Percentiles rank a stretch among this genome's conserved stretches.
Conservation (phyloP, 306 rosid genomes). For the Trifolium fragiferum region DNA sequence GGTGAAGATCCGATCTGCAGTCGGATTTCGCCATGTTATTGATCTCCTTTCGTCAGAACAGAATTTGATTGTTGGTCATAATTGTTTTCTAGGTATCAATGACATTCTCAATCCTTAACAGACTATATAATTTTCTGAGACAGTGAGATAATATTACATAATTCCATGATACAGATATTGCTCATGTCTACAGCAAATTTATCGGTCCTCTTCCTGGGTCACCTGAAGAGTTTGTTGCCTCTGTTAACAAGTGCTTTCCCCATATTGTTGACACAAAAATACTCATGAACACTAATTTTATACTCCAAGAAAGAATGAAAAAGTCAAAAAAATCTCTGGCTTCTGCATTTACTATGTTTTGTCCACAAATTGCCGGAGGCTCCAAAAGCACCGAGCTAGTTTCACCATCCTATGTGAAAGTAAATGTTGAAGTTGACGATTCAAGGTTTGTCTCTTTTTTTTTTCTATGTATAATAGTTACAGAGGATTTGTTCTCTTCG, state of each 20-base stretch:
- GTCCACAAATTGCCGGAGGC: constrained; percentile 76
- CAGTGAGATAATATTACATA: constrained; percentile 38
- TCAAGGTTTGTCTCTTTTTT: constrained; percentile 59
- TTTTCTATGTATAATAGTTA: constrained; percentile 2
- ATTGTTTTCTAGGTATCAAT: constrained; percentile 80
- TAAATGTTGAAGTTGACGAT: constrained; percentile 85
- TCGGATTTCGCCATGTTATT: constrained; percentile 94
- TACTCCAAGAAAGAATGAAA: constrained; percentile 73
- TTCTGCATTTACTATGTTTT: constrained; percentile 74
- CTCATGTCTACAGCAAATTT: constrained; percentile 84
- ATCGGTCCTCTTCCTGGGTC: constrained; percentile 83
- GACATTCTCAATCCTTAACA: constrained; percentile 23
- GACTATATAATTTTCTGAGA: constrained; percentile 30
- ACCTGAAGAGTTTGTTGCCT: constrained; percentile 75
- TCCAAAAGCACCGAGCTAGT: constrained; percentile 47
- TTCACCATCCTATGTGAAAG: constrained; percentile 56
- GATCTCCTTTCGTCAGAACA: constrained; percentile 86
- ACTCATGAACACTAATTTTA: constrained; percentile 59
- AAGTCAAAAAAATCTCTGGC: constrained; percentile 72
- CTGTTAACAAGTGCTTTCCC: constrained; percentile 76
- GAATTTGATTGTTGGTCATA: constrained; percentile 89
- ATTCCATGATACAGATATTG: constrained; percentile 70
- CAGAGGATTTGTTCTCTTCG: constrained; percentile 8
- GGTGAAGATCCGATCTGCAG: constrained; percentile 70
- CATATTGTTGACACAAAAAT: constrained; percentile 83